Conservation (phyloP, 2,329 filamentous ascomycete species). For the Cercospora sojina region DNA sequence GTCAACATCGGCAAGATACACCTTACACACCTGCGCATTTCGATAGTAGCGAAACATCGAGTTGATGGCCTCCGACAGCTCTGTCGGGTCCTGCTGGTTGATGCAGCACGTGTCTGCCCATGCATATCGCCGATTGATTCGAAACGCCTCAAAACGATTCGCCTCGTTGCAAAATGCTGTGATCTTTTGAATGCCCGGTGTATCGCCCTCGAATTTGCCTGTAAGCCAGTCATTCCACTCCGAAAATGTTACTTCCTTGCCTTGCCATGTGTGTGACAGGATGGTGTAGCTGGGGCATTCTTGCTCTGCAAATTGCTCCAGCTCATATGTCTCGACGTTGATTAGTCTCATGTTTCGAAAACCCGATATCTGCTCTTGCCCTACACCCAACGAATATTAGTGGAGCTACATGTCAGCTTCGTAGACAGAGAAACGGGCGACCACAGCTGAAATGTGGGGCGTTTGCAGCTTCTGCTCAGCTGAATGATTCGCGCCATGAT, state of each 20-base stretch:
- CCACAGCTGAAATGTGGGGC: background rate
- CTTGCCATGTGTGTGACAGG: background rate
- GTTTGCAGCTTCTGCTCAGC: background rate
- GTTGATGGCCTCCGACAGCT: background rate
- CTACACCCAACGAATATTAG: background rate
- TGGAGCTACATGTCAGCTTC: background rate
- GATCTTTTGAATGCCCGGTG: background rate
- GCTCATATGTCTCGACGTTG: background rate
- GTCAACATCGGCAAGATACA: background rate
- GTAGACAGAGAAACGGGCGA: background rate
- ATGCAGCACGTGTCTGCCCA: background rate
- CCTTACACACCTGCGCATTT: background rate
- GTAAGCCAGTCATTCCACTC: background rate
- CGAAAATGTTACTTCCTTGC: background rate
- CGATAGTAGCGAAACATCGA: background rate
- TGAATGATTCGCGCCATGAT: background rate
- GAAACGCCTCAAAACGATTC: background rate
- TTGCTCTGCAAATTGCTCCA: background rate
- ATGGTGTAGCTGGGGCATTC: background rate
- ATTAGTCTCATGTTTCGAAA: background rate
- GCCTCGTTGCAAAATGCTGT: background rate
- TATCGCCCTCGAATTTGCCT: background rate
- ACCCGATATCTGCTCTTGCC: background rate
- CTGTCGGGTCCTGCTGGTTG: background rate
- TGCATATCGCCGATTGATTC: background rate